These are phyloP conservation scores for Yamadazyma takamatsuzukensis DNA, from an alignment of 805 yeast species.

Conservation along the genomic window DNA sequence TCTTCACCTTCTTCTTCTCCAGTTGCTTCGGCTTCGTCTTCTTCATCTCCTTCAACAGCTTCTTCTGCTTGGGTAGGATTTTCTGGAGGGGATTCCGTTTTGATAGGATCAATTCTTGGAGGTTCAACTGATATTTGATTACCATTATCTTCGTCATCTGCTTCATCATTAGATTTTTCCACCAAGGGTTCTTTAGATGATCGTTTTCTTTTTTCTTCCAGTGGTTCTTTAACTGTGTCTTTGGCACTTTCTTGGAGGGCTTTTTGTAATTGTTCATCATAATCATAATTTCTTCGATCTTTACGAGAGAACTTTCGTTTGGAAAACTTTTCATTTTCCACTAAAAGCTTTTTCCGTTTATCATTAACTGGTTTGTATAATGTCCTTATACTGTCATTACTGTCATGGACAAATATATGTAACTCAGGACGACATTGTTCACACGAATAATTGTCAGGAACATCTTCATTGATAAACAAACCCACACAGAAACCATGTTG, in stretches of 20 bases:
- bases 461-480: slow-evolving; percentile 63
- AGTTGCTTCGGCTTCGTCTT: slow-evolving; percentile 9
- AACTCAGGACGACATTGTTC: slow-evolving; percentile 85
- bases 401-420: slow-evolving; percentile 49
- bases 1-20: slow-evolving; percentile 13
- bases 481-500: slow-evolving; percentile 98
- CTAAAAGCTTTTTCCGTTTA: slow-evolving; percentile 31
- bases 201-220: slow-evolving; percentile 20
- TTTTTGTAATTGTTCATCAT: slow-evolving; percentile 41
- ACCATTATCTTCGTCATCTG: not conserved
- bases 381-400: slow-evolving; percentile 23
- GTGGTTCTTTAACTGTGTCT: slow-evolving; percentile 21
- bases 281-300: slow-evolving; percentile 33
- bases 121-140: no score
- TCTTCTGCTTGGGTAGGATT: slow-evolving; percentile 11
- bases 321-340: slow-evolving; percentile 13
- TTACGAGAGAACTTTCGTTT: slow-evolving; percentile 20
- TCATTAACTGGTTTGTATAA: slow-evolving; percentile 42
- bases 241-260: slow-evolving; percentile 57
- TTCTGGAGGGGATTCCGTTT: not conserved
- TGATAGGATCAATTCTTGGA: no score
- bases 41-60: slow-evolving; percentile 9
- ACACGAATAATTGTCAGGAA: slow-evolving; percentile 95
- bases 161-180: slow-evolving; percentile 1
- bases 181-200: slow-evolving; percentile 2